Evolutionary conservation across 805 yeast genomes (phyloP).

Genomic region (Wickerhamiella siamensis): DNA sequence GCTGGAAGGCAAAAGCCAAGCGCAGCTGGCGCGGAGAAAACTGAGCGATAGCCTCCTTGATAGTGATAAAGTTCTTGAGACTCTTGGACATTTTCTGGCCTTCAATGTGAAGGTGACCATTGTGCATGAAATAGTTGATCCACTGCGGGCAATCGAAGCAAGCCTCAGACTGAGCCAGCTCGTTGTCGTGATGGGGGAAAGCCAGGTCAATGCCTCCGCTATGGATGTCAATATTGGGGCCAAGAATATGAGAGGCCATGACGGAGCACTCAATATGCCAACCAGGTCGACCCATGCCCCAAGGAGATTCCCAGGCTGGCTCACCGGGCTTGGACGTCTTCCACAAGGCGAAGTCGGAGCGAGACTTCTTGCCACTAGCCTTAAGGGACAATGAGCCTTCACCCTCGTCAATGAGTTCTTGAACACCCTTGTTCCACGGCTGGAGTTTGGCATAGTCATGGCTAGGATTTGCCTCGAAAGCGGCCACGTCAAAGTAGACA

Average conservation of each 20-base stretch:
- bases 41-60: slow-evolving; percentile 67
- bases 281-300: slow-evolving; percentile 98
- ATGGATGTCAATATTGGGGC: slow-evolving; percentile 78
- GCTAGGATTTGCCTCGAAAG: slow-evolving; percentile 53
- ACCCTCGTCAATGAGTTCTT: slow-evolving; percentile 79
- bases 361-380: slow-evolving; percentile 47
- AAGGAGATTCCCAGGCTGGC: slow-evolving; percentile 87
- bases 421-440: slow-evolving; percentile 93
- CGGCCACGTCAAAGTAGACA: slow-evolving; percentile 85
- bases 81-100: slow-evolving; percentile 98
- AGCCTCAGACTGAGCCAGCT: slow-evolving; percentile 94
- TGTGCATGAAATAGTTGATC: slow-evolving; percentile 93
- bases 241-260: slow-evolving; percentile 86
- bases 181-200: slow-evolving; percentile 98
- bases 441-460: slow-evolving; percentile 92
- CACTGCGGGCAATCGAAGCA: slow-evolving; percentile 79
- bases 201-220: slow-evolving; percentile 96
- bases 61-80: slow-evolving; percentile 86
- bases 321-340: slow-evolving; percentile 94
- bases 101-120: slow-evolving; percentile 95
- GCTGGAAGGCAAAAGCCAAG: slow-evolving; percentile 76
- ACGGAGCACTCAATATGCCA: slow-evolving; percentile 99
- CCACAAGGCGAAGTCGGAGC: slow-evolving; percentile 93
- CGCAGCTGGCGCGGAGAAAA: slow-evolving; percentile 74
- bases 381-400: slow-evolving; percentile 66